Conservation (phyloP, 2,329 filamentous ascomycete species). For the Bipolaris gigantea region DNA sequence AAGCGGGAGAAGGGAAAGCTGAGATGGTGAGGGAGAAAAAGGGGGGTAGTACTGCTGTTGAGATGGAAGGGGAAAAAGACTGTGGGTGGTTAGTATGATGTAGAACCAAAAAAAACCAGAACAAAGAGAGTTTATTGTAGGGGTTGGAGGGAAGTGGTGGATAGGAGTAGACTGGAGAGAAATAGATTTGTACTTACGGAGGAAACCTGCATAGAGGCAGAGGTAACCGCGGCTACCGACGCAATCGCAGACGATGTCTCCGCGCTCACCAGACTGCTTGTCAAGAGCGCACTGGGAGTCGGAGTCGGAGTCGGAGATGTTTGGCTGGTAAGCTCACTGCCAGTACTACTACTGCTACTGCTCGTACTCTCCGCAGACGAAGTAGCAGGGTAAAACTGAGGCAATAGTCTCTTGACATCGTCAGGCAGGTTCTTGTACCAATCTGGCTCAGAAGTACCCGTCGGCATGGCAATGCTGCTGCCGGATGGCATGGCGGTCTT, state of each 20-base stretch:
- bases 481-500: constrained; percentile 17
- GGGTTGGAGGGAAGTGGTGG: no score
- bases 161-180: no score
- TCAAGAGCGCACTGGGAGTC: not conserved
- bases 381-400: constrained; percentile 15
- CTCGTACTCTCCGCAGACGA: not conserved
- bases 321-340: not conserved
- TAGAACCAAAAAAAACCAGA: no score
- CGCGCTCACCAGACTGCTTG: not conserved
- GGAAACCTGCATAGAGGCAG: not conserved
- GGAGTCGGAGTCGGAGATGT: not conserved
- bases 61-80: no score
- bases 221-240: not conserved
- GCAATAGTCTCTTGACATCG: constrained; percentile 17
- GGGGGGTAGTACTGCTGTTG: not conserved
- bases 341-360: not conserved
- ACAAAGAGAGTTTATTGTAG: no score
- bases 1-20: not conserved
- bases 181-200: not conserved
- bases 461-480: constrained; percentile 5
- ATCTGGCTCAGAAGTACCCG: constrained; percentile 10
- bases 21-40: not conserved
- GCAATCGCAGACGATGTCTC: not conserved
- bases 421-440: constrained; percentile 20
- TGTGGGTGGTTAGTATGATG: no score